These are phyloP conservation scores for Scutellaria galericulata DNA, from an alignment of 257 asterid genomes.

Conservation along the genomic window DNA sequence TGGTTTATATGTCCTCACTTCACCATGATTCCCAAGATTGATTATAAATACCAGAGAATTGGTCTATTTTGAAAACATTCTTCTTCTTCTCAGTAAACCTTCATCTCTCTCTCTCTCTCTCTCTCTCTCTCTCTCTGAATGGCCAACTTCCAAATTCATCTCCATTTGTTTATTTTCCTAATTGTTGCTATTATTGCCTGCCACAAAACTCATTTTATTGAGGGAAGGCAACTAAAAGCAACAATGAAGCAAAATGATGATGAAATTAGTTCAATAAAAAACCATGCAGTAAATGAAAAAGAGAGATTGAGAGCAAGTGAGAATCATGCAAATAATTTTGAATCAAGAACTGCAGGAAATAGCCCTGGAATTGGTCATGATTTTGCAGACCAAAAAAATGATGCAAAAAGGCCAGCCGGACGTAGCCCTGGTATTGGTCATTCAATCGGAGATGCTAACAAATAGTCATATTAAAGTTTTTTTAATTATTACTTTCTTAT, in stretches of 20 bases:
- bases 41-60: conserved; percentile 38
- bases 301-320: conserved; percentile 17
- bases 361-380: conserved; percentile 65
- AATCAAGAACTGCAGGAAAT: conserved; percentile 55
- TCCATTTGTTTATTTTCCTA: conserved; percentile 36
- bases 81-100: conserved; percentile 10
- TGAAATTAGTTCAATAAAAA: conserved; percentile 15
- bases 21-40: conserved; percentile 25
- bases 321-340: conserved; percentile 28
- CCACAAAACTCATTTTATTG: conserved; percentile 35
- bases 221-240: conserved; percentile 50
- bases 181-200: conserved; percentile 36
- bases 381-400: conserved; percentile 32
- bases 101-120: background rate
- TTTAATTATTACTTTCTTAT: background rate
- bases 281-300: conserved; percentile 3
- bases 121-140: conserved; percentile 9
- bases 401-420: conserved; percentile 41
- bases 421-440: conserved; percentile 68
- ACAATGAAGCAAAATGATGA: conserved; percentile 13
- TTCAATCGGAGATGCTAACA: conserved; percentile 31
- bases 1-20: conserved; percentile 17
- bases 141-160: conserved; percentile 38
- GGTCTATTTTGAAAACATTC: conserved; percentile 28
- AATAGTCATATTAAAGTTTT: too few relatives aligned